These are phyloP conservation scores for Annulohypoxylon moriforme DNA, from an alignment of 495 filamentous ascomycete species.

Conservation along the genomic window DNA sequence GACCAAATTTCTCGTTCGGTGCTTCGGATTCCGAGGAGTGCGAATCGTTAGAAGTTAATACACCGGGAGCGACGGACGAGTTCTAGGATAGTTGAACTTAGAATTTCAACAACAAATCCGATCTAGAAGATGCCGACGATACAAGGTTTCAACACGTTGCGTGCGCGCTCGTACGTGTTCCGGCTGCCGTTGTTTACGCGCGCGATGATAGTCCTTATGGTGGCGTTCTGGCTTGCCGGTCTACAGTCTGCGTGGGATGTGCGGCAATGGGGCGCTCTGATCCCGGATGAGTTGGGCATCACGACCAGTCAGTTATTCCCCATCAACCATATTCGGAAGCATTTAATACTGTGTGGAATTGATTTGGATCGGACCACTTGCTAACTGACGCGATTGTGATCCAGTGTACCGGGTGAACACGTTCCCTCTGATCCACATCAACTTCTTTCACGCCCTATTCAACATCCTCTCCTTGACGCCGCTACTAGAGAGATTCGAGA, in stretches of 20 bases:
- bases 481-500: slow-evolving; percentile 90
- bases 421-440: slow-evolving; percentile 86
- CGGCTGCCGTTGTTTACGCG: slow-evolving; percentile 91
- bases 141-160: slow-evolving; percentile 56
- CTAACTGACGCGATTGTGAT: slow-evolving; percentile 26
- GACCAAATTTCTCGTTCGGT: background rate
- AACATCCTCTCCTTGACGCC: slow-evolving; percentile 85
- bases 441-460: slow-evolving; percentile 80
- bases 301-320: slow-evolving; percentile 72
- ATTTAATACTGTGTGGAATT: background rate
- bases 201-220: slow-evolving; percentile 73
- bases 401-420: slow-evolving; percentile 94
- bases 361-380: background rate
- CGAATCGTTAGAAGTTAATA: background rate
- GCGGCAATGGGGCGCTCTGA: slow-evolving; percentile 78
- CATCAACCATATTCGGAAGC: background rate
- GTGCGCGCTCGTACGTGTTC: slow-evolving; percentile 73
- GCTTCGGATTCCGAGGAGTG: slow-evolving; percentile 4
- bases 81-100: background rate
- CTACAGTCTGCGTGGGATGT: slow-evolving; percentile 75
- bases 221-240: slow-evolving; percentile 73
- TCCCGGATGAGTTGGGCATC: slow-evolving; percentile 78
- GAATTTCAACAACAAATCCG: background rate
- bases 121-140: slow-evolving; percentile 53
- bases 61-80: background rate